Conservation (phyloP, 139 green algal species). For the Haematococcus sp. region DNA sequence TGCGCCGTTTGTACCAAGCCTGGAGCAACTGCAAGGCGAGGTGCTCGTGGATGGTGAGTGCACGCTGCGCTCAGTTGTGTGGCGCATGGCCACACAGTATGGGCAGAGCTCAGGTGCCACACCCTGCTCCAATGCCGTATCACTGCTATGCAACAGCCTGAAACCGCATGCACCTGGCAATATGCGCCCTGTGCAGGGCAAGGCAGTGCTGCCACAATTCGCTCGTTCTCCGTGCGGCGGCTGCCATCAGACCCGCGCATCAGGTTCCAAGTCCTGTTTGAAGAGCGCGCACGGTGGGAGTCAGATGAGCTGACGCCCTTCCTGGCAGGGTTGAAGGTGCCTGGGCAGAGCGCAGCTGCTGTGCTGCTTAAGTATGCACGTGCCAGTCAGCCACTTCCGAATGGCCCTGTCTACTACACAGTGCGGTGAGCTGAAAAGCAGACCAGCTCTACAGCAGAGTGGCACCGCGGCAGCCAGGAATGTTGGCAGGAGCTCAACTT, state of each 20-base stretch:
- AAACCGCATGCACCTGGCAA: no score
- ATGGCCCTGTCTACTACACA: conserved; percentile 44
- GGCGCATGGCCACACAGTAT: no score
- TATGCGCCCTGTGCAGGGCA: conserved; percentile 5
- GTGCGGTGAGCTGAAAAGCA: conserved; percentile 23
- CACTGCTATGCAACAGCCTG: no score
- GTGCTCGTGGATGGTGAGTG: conserved; percentile 32
- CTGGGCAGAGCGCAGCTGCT: conserved; percentile 57
- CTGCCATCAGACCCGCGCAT: conserved; percentile 47
- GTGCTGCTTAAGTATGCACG: conserved; percentile 64
- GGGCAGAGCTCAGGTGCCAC: no score
- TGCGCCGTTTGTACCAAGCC: conserved; percentile 26
- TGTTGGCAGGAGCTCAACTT: no score
- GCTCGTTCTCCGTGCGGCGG: conserved; percentile 27
- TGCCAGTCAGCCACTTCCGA: conserved; percentile 48
- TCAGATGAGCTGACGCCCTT: conserved; percentile 55
- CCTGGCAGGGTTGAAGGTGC: conserved; percentile 49
- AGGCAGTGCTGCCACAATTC: conserved; percentile 18
- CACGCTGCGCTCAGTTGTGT: no score
- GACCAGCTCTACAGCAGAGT: no score
- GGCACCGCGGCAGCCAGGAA: no score
- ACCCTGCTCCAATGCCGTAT: no score
- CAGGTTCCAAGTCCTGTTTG: conserved; percentile 66
- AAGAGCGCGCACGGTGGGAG: conserved; percentile 43
- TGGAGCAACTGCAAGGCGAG: conserved; percentile 45